phyloP scores from a whole-genome alignment of 2,329 filamentous ascomycete genomes.

The Verticillium zaregamsianum region DNA sequence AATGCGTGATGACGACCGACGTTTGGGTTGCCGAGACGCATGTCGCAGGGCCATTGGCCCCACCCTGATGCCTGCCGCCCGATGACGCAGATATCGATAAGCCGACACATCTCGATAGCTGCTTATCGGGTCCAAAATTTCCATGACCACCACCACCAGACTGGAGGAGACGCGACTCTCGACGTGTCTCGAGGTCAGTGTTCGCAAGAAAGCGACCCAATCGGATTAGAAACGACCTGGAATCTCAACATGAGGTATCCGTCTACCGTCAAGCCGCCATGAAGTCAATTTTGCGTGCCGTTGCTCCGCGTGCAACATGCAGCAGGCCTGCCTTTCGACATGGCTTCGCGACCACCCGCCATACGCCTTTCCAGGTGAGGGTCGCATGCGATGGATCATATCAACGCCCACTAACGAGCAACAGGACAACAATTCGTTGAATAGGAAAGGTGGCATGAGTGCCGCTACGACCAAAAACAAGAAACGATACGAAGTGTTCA shows the following conservation, averaged over 20 bases:
- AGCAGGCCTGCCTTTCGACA: slow-evolving; percentile 5
- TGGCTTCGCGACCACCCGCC: slow-evolving; percentile 10
- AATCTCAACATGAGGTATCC: slow-evolving; percentile 6
- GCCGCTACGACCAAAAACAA: background rate
- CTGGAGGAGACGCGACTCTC: background rate
- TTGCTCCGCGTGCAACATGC: slow-evolving; percentile 4
- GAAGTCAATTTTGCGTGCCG: slow-evolving; percentile 8
- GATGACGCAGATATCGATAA: slow-evolving; percentile 4
- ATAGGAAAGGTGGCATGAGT: background rate
- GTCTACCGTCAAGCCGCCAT: slow-evolving; percentile 6
- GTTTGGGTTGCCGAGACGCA: slow-evolving; percentile 8
- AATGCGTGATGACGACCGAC: slow-evolving; percentile 12
- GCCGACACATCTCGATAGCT: background rate
- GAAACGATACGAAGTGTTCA: slow-evolving; percentile 11
- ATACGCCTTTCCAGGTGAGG: slow-evolving; percentile 7
- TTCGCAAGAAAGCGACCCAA: slow-evolving; percentile 1
- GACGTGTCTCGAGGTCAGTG: background rate
- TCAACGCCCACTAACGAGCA: background rate
- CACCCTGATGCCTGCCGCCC: background rate
- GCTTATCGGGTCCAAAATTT: slow-evolving; percentile 13
- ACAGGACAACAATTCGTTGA: background rate
- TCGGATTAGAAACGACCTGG: background rate
- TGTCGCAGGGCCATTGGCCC: background rate
- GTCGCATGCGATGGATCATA: no score
- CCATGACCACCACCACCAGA: background rate